A percentile compares a stretch with the other conserved stretches of the same genome.
Conservation (phyloP, 2,329 filamentous ascomycete genomes). For the Microdochium bolleyi region DNA sequence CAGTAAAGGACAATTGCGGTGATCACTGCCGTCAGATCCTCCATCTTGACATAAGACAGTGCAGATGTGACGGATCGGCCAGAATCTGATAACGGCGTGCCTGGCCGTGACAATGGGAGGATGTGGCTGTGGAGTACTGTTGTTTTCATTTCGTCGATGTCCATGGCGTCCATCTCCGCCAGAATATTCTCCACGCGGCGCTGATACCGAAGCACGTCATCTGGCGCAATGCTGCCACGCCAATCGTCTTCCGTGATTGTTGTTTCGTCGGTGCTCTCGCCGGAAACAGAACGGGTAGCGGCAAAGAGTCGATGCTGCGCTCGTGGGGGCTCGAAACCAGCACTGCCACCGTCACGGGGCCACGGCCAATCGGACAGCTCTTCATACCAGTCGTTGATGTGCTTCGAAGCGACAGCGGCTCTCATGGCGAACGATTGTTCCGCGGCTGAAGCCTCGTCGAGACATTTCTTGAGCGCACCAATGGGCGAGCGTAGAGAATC, state of each 20-base stretch:
- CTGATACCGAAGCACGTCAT: constrained; percentile 62
- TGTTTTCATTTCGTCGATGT: constrained; percentile 81
- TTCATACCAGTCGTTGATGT: constrained; percentile 66
- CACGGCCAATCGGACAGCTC: constrained; percentile 58
- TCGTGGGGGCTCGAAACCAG: constrained; percentile 38
- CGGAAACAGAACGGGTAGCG: background rate
- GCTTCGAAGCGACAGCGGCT: constrained; percentile 62
- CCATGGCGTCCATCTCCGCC: constrained; percentile 58
- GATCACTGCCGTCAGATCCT: constrained; percentile 83
- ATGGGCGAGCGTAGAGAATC: constrained; percentile 49
- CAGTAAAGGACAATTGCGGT: constrained; percentile 89
- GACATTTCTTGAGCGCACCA: constrained; percentile 46
- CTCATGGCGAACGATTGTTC: constrained; percentile 67
- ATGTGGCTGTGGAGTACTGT: constrained; percentile 80
- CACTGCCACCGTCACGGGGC: constrained; percentile 38
- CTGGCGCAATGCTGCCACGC: constrained; percentile 62
- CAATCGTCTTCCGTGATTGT: background rate
- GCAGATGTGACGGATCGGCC: constrained; percentile 29
- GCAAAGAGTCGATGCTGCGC: background rate
- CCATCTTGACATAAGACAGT: constrained; percentile 60
- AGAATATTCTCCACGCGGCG: constrained; percentile 66
- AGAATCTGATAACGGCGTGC: constrained; percentile 37
- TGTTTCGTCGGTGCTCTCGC: background rate
- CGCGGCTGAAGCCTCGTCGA: constrained; percentile 52
- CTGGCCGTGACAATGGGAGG: constrained; percentile 47